Evolutionary conservation across 2,329 filamentous ascomycete species (phyloP).

Genomic region (Gnomoniopsis smithogilvyi): DNA sequence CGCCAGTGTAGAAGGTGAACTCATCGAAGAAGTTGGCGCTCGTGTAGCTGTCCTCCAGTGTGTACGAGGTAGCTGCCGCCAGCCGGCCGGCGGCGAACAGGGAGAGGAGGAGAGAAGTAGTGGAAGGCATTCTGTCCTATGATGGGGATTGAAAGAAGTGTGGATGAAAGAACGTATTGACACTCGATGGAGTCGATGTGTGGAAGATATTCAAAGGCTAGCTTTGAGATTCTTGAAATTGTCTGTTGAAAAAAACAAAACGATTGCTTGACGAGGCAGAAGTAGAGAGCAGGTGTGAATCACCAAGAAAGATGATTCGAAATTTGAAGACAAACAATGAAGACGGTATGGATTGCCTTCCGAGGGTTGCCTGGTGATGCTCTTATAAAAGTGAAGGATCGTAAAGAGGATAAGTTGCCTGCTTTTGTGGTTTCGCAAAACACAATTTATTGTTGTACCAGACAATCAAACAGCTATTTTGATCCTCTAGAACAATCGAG

Average conservation of each 20-base stretch:
- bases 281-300: not conserved
- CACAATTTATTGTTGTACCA: constrained; percentile 16
- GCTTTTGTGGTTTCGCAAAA: constrained; percentile 15
- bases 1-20: constrained; percentile 52
- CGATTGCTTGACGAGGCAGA: not conserved
- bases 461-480: constrained; percentile 20
- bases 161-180: not conserved
- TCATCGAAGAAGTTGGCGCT: constrained; percentile 52
- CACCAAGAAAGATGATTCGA: not conserved
- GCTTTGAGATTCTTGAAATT: not conserved
- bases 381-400: not conserved
- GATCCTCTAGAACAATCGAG: constrained; percentile 18
- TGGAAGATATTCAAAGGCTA: not conserved
- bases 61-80: constrained; percentile 37
- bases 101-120: constrained; percentile 22
- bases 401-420: not conserved
- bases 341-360: not conserved
- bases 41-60: constrained; percentile 46
- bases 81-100: constrained; percentile 14
- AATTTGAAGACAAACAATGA: not conserved
- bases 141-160: not conserved
- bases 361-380: not conserved
- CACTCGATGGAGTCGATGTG: not conserved
- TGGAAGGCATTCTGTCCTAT: constrained; percentile 14
- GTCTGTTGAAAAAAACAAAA: not conserved